Conservation (phyloP, 2,329 filamentous ascomycete genomes). For the Calonectria pauciramosa region DNA sequence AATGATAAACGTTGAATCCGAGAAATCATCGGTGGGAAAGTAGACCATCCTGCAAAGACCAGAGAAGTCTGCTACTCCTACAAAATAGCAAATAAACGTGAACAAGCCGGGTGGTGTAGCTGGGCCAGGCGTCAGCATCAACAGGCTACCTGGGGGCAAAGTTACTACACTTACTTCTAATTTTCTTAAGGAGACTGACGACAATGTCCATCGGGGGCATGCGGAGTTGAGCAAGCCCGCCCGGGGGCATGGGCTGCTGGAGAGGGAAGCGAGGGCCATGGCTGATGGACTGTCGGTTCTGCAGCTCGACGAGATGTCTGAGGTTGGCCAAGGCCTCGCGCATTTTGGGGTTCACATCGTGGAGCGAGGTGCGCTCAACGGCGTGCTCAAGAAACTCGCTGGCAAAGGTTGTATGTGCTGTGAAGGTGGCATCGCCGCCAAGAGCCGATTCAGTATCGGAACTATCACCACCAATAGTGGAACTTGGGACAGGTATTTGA, state of each 20-base stretch:
- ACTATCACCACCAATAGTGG: slow-evolving; percentile 53
- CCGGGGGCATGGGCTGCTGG: slow-evolving; percentile 60
- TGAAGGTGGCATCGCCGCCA: slow-evolving; percentile 63
- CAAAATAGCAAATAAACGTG: slow-evolving; percentile 63
- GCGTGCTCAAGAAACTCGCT: slow-evolving; percentile 67
- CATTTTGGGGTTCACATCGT: slow-evolving; percentile 64
- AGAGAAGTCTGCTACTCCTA: slow-evolving; percentile 63
- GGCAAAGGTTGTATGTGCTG: slow-evolving; percentile 67
- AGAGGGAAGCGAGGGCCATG: slow-evolving; percentile 61
- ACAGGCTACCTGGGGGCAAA: not conserved
- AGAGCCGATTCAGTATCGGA: slow-evolving; percentile 58
- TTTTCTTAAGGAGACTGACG: slow-evolving; percentile 61
- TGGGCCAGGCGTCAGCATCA: slow-evolving; percentile 36
- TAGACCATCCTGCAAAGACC: slow-evolving; percentile 65
- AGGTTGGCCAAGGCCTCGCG: slow-evolving; percentile 65
- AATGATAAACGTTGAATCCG: slow-evolving; percentile 64
- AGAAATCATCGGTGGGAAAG: slow-evolving; percentile 65
- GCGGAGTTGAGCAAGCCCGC: slow-evolving; percentile 64
- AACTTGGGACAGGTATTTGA: slow-evolving; percentile 40
- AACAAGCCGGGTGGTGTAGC: slow-evolving; percentile 64
- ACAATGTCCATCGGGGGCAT: slow-evolving; percentile 68
- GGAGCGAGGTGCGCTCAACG: slow-evolving; percentile 62
- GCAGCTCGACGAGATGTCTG: slow-evolving; percentile 66
- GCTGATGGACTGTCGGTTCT: slow-evolving; percentile 57
- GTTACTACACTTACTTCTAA: slow-evolving; percentile 54